Evolutionary conservation across 345 rosid species (phyloP).

Genomic region (Eucalyptus pumila): DNA sequence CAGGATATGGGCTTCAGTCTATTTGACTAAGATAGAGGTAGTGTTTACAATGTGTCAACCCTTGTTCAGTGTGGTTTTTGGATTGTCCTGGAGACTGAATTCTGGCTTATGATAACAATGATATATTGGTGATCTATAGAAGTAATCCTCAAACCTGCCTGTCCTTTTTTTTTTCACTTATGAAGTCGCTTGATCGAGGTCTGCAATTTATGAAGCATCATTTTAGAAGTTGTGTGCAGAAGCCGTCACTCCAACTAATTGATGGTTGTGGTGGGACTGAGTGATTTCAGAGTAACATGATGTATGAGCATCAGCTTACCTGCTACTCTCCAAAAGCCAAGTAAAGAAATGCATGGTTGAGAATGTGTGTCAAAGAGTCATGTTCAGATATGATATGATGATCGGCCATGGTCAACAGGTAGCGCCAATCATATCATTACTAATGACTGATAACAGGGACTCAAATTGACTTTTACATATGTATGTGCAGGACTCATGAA

Average conservation of each 20-base stretch:
- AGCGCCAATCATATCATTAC: background rate
- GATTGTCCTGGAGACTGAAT: background rate
- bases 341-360: background rate
- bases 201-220: background rate
- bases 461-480: background rate
- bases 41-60: background rate
- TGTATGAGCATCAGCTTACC: background rate
- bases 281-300: background rate
- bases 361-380: background rate
- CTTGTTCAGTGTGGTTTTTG: background rate
- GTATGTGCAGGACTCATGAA: background rate
- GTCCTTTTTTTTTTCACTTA: background rate
- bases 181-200: background rate
- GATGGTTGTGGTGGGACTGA: background rate
- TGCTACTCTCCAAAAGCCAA: background rate
- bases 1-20: constrained; percentile 64
- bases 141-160: background rate
- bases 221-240: background rate
- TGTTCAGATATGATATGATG: background rate
- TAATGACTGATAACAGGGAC: background rate
- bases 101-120: background rate
- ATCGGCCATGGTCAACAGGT: background rate
- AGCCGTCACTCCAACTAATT: background rate
- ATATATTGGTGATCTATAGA: background rate
- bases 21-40: constrained; percentile 24